Evolutionary conservation across 2,329 filamentous ascomycete genomes (phyloP), one percentile per base, ranked within the genome.

Genomic region (Ilyonectria robusta): DNA sequence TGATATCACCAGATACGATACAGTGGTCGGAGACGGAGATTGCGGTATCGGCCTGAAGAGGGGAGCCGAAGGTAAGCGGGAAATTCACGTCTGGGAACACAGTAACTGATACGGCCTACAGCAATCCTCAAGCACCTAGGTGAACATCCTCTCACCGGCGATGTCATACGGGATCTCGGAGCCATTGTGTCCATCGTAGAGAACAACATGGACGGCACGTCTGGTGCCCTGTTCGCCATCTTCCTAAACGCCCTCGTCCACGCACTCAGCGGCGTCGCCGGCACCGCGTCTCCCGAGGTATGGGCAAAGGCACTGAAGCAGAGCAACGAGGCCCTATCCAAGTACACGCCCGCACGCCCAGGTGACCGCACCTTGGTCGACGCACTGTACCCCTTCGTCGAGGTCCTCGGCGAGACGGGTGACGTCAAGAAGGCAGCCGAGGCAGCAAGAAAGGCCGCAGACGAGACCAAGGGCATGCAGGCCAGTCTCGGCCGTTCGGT

Each of bases 331-430:
- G 90, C 91, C 1, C 84, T 99, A 64, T 88, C 86, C 40, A 92
- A 87, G 77, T 98, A 98, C 81, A 99, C 96, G 2, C 95, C 95
- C 1, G 96, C 96, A 1, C 90, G 92, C 59, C 92, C 92, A 0
- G 96, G 96, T 31, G 96, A 99, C 79, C 88, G 96, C 57, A 99
- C 96, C 0, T 84, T 98, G 40, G 88, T 98, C 37, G 96, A 99
- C 81, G 94, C 95, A 1, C 84, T 99, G 56, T 89, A 93, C 69
- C 96, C 96, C 2, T 99, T 98, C 78, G 91, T 97, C 58, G 88
- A 94, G 48, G 88, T 87, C 3, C 86, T 98, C 2, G 85, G 82
- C 7, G 81, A 87, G 75, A 91, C 90, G 0, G 89, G 88, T 15
- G 88, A 93, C 77, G 79, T 96, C 21, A 87, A 89, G 71, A 85